A percentile compares a stretch with the other conserved stretches of the same genome.
Evolutionary conservation across 2,329 filamentous ascomycete genomes (phyloP).

Genomic region (Colletotrichum cereale): DNA sequence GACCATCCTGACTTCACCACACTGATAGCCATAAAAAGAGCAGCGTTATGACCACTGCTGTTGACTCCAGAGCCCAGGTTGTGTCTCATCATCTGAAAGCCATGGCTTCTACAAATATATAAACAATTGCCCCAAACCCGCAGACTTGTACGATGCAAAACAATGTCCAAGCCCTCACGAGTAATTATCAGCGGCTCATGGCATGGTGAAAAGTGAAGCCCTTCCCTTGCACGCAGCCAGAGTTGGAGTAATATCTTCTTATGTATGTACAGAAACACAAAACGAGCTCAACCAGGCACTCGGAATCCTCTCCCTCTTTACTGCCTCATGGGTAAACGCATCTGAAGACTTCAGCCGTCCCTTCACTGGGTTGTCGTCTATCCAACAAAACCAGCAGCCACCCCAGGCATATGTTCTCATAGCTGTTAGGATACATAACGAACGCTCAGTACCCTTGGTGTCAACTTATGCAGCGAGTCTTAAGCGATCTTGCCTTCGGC

Average conservation of each 20-base stretch:
- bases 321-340: background rate
- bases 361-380: background rate
- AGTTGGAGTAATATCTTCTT: conserved; percentile 7
- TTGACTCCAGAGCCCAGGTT: background rate
- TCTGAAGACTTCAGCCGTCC: background rate
- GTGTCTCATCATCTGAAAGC: background rate
- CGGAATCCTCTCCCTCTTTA: background rate
- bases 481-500: conserved; percentile 77
- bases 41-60: background rate
- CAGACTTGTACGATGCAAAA: background rate
- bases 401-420: too few species aligned
- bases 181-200: conserved; percentile 15
- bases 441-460: background rate
- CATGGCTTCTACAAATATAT: background rate
- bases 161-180: background rate
- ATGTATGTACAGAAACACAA: conserved; percentile 37
- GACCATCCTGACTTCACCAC: background rate
- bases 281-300: conserved; percentile 13
- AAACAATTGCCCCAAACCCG: background rate
- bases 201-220: background rate
- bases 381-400: background rate
- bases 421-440: background rate
- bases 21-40: background rate
- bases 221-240: conserved; percentile 3
- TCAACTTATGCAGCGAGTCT: conserved; percentile 20